Evolutionary conservation across 192 early-diverging fungal genomes (phyloP).

Genomic region (Backusella sp.): DNA sequence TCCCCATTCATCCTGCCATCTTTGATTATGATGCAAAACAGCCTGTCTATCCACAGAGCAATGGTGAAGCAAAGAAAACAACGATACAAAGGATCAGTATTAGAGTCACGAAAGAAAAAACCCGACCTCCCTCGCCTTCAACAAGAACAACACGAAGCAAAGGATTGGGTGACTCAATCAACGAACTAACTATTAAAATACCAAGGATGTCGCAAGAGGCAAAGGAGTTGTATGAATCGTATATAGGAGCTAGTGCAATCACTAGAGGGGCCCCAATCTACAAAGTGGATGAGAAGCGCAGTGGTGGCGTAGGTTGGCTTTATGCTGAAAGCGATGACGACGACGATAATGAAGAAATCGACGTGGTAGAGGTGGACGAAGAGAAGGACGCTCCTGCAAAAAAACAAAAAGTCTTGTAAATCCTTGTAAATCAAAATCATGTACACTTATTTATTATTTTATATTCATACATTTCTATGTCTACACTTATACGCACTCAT

Average conservation of each 20-base stretch:
- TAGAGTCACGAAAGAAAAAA: not conserved
- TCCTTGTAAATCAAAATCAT: too few relatives aligned
- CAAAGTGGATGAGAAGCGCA: not conserved
- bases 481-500: too few relatives aligned
- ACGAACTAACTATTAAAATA: not conserved
- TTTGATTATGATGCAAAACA: slow-evolving; percentile 38
- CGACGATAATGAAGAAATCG: not conserved
- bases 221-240: not conserved
- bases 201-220: not conserved
- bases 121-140: not conserved
- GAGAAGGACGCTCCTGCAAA: not conserved
- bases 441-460: too few relatives aligned
- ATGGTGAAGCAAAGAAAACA: not conserved
- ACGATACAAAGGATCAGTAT: too few relatives aligned
- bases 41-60: not conserved
- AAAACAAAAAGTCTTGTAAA: too few relatives aligned
- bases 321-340: not conserved
- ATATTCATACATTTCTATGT: too few relatives aligned
- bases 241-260: not conserved
- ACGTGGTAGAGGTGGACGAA: too few relatives aligned
- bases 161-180: not conserved
- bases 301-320: not conserved
- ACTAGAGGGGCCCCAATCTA: not conserved
- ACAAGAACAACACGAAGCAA: not conserved
- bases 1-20: slow-evolving; percentile 47